Evolutionary conservation across 768 basidiomycete genomes (phyloP), one percentile per base, ranked within the genome.

Genomic region (Serendipita sp.): DNA sequence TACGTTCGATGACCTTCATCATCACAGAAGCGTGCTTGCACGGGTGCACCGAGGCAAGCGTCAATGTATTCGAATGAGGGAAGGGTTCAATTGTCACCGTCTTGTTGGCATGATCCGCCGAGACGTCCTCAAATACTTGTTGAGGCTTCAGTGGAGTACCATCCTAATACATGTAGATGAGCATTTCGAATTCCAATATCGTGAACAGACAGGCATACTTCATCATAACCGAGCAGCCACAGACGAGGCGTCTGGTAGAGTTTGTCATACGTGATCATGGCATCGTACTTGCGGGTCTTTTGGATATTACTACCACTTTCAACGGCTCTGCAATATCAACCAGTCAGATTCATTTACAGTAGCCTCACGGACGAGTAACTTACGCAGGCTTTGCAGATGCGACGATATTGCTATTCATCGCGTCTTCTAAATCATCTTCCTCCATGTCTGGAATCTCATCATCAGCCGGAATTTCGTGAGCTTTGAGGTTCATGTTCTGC

Each of bases 401-500:
- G 46, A 84, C 86, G 56, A 89, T 86, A 10, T 90, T 92, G 68
- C 91, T 92, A 66, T 97, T 94, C 37, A 84, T 88, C 10, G 82
- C 92, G 69, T 88, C 94, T 68, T 87, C 86, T 44, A 94, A 79
- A 68, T 83, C 83, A n/a, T 92, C 93, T 71, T 93, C 92, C 73
- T 96, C 93, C 92, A 99, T 96, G 77, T 98, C 96, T 3, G 96
- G 96, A 64, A 98, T 98, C 74, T 97, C 93, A 72, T 95, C 93
- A 70, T 97, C 79, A 78, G 97, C 86, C 32, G 92, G 92, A n/a
- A 87, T 91, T 67, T 86, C 86, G 24, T 68, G 71, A 28, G 67
- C 69, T 24, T 51, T 53, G 48, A n/a, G 66, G 35, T 45, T 37
- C 63, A 63, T 37, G 41, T 46, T 67, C 60, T 44, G 68, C 47